Percentiles rank a stretch among this genome's conserved stretches.
Conservation (phyloP, 2,329 filamentous ascomycete genomes). For the Colletotrichum sp. region DNA sequence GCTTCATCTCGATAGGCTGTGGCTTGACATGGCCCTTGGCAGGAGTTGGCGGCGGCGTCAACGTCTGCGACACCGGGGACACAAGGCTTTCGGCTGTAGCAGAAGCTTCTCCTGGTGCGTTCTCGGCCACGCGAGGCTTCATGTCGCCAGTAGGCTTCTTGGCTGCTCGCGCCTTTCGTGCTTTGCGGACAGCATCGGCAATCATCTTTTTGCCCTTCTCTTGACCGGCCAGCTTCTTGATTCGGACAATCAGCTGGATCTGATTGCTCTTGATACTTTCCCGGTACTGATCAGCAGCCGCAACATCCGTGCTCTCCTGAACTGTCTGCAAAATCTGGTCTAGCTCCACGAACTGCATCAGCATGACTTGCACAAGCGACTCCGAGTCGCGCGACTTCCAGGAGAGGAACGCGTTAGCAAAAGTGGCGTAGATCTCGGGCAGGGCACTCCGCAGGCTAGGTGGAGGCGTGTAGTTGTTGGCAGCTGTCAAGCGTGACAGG, state of each 20-base stretch:
- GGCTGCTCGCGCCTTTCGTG: conserved; percentile 66
- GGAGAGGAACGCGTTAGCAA: conserved; percentile 79
- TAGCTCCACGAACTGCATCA: conserved; percentile 84
- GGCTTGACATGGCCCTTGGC: conserved; percentile 43
- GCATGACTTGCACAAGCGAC: conserved; percentile 81
- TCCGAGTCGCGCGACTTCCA: conserved; percentile 85
- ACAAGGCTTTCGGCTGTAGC: conserved; percentile 41
- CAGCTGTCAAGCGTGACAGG: conserved; percentile 66
- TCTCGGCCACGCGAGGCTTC: conserved; percentile 69
- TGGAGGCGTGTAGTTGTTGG: conserved; percentile 71
- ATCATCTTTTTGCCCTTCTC: conserved; percentile 76
- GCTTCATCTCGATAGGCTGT: conserved; percentile 38
- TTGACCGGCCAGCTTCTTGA: conserved; percentile 77
- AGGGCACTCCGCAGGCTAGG: conserved; percentile 66
- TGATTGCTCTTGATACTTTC: conserved; percentile 84
- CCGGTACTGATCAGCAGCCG: conserved; percentile 77
- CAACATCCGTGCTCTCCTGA: conserved; percentile 76
- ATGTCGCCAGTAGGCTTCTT: conserved; percentile 74
- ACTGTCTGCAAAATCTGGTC: conserved; percentile 85
- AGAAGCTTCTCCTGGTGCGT: conserved; percentile 40
- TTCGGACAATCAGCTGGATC: conserved; percentile 77
- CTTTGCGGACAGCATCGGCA: conserved; percentile 75
- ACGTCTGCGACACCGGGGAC: conserved; percentile 50
- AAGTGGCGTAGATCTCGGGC: conserved; percentile 73
- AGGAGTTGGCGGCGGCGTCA: conserved; percentile 60